phyloP scores from a whole-genome alignment of 2,329 filamentous ascomycete species.

The Alternaria sp. region DNA sequence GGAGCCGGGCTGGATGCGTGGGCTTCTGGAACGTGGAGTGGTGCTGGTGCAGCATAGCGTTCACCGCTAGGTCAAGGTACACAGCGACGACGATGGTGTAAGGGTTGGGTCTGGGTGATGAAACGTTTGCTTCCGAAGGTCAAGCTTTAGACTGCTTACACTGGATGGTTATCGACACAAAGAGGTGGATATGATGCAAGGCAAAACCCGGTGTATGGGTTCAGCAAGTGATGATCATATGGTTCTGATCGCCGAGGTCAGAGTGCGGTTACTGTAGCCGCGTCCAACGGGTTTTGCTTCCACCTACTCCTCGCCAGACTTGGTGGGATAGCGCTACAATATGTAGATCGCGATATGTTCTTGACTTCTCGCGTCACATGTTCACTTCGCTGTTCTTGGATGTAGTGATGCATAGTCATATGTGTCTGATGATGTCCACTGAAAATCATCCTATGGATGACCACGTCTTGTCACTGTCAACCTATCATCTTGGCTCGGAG shows the following conservation, averaged over 20 bases:
- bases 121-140: not conserved
- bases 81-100: not conserved
- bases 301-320: not conserved
- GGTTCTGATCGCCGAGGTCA: not conserved
- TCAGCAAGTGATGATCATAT: not conserved
- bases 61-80: not conserved
- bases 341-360: not conserved
- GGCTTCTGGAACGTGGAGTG: not conserved
- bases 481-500: fast-evolving
- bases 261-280: not conserved
- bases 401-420: not conserved
- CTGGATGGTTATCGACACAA: not conserved
- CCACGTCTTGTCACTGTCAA: not conserved
- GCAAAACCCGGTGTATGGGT: not conserved
- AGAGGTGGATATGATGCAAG: not conserved
- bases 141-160: not conserved
- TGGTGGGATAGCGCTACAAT: not conserved
- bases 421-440: not conserved
- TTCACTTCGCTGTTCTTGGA: not conserved
- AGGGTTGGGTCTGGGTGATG: not conserved
- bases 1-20: not conserved
- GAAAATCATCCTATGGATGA: not conserved
- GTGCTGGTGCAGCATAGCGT: not conserved
- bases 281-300: not conserved
- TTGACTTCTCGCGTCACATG: not conserved